Evolutionary conservation across 345 rosid species (phyloP).

Genomic region (Adansonia digitata): DNA sequence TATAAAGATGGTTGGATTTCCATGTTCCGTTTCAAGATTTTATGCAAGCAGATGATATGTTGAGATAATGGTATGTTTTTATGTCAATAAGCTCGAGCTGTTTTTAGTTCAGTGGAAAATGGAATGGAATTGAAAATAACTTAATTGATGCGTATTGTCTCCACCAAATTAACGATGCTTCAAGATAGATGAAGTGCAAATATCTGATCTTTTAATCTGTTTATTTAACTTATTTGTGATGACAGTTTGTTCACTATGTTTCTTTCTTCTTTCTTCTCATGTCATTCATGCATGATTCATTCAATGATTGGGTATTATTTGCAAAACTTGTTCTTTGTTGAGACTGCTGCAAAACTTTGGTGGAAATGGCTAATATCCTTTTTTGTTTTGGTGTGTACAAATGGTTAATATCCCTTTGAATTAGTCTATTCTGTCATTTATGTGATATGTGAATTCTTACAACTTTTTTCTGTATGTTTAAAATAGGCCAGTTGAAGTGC

Average conservation of each 20-base stretch:
- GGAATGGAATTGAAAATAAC: not conserved
- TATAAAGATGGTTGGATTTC: too few species aligned
- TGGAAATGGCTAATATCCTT: not conserved
- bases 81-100: not conserved
- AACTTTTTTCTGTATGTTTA: conserved; percentile 5
- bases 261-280: not conserved
- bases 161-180: not conserved
- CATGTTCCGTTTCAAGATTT: too few species aligned
- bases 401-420: not conserved
- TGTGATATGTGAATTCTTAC: conserved; percentile 6
- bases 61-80: too few species aligned
- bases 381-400: not conserved
- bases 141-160: not conserved
- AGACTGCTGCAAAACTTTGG: not conserved
- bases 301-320: not conserved
- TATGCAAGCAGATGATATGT: too few species aligned
- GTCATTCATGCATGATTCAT: not conserved
- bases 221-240: not conserved
- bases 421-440: not conserved
- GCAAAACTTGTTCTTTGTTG: not conserved
- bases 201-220: not conserved
- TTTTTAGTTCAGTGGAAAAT: not conserved
- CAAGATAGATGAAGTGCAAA: not conserved
- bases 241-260: not conserved
- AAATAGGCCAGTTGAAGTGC: conserved; percentile 60